Evolutionary conservation across 1,284 basidiomycete genomes (phyloP).

Genomic region (Neolentinus lepideus): DNA sequence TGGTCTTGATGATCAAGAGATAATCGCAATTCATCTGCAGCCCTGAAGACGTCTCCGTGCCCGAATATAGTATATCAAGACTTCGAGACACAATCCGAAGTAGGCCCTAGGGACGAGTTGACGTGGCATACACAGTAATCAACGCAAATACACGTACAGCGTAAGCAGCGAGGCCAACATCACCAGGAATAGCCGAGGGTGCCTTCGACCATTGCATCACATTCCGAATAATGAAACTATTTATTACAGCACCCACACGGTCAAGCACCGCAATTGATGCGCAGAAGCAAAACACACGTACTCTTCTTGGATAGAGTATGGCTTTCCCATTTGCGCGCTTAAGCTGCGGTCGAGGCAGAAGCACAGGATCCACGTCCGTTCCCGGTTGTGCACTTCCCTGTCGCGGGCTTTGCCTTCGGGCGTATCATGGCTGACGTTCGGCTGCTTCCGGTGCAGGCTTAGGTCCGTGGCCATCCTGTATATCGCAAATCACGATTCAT

Average conservation of each 20-base stretch:
- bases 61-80: slow-evolving; percentile 86
- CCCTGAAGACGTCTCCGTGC: slow-evolving; percentile 76
- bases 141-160: slow-evolving; percentile 39
- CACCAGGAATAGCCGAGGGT: slow-evolving; percentile 52
- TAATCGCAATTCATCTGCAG: slow-evolving; percentile 88
- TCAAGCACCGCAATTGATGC: slow-evolving; percentile 8
- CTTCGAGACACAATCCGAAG: slow-evolving; percentile 86
- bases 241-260: slow-evolving; percentile 4
- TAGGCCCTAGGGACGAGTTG: slow-evolving; percentile 49
- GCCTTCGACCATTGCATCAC: slow-evolving; percentile 66
- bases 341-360: slow-evolving; percentile 87
- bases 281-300: slow-evolving; percentile 33
- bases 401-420: slow-evolving; percentile 70
- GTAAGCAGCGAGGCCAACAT: slow-evolving; percentile 63
- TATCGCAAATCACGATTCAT: slow-evolving; percentile 2
- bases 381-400: slow-evolving; percentile 85
- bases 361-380: slow-evolving; percentile 91
- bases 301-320: slow-evolving; percentile 82
- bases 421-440: slow-evolving; percentile 60
- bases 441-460: slow-evolving; percentile 88
- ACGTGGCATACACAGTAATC: not conserved
- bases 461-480: slow-evolving; percentile 93
- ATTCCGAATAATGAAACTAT: slow-evolving; percentile 83
- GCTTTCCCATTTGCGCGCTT: slow-evolving; percentile 92
- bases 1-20: slow-evolving; percentile 73